Percentiles rank a stretch among this genome's conserved stretches.
phyloP scores from a whole-genome alignment of 2,329 filamentous ascomycete species.

The Intubia oerlemansii region DNA sequence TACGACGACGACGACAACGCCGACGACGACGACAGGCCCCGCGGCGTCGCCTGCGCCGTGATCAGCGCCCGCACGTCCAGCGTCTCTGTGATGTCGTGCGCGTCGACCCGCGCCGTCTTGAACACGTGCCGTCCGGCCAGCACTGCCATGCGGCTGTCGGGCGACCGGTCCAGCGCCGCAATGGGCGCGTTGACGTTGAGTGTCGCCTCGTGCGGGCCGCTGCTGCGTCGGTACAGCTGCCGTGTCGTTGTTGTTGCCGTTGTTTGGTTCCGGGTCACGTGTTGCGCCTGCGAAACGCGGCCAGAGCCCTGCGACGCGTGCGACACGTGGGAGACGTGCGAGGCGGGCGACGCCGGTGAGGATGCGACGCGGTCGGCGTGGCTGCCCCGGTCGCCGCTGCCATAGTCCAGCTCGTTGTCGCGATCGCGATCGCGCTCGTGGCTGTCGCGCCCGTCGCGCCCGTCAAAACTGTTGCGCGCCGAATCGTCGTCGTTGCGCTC shows the following conservation, averaged over 20 bases:
- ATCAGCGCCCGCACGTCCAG: constrained; percentile 31
- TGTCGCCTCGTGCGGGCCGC: constrained; percentile 33
- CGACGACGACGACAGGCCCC: constrained; percentile 20
- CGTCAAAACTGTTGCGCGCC: too few species aligned
- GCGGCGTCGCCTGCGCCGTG: constrained; percentile 21
- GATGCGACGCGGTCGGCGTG: not conserved
- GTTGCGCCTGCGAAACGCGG: too few species aligned
- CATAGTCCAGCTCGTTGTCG: too few species aligned
- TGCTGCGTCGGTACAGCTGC: too few species aligned
- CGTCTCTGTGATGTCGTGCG: not conserved
- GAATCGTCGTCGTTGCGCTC: not conserved
- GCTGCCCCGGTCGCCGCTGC: constrained; percentile 9
- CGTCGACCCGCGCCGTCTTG: constrained; percentile 36
- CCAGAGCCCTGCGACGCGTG: too few species aligned
- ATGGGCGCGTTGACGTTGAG: constrained; percentile 31
- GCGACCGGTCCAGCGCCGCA: constrained; percentile 33
- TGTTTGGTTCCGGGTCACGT: too few species aligned
- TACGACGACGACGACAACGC: constrained; percentile 35
- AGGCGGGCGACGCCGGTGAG: too few species aligned
- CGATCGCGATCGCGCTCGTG: too few species aligned
- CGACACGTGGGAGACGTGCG: too few species aligned
- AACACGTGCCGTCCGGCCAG: constrained; percentile 38
- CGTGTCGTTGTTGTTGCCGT: too few species aligned
- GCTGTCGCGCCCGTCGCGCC: constrained; percentile 7
- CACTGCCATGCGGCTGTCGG: constrained; percentile 32